A percentile compares a stretch with the other conserved stretches of the same genome.
These are phyloP conservation scores for Aspergillus quadricinctus DNA, from an alignment of 2,329 filamentous ascomycete species.

Conservation along the genomic window DNA sequence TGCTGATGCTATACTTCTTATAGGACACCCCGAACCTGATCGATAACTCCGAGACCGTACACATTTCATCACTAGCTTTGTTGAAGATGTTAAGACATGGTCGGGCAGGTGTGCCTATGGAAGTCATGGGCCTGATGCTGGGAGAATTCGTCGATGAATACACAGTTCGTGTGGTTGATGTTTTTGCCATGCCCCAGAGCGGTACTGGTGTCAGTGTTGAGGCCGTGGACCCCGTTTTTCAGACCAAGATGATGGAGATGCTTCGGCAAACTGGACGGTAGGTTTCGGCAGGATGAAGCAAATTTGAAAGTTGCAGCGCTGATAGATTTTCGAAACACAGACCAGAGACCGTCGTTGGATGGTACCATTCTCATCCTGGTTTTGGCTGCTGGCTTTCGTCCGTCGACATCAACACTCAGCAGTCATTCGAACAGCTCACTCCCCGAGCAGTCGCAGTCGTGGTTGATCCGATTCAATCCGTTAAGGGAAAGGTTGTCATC, in stretches of 20 bases:
- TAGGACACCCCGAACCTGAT: constrained; percentile 89
- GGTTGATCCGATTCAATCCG: constrained; percentile 96
- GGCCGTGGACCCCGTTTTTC: constrained; percentile 96
- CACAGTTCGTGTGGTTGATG: constrained; percentile 95
- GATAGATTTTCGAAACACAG: constrained; percentile 43
- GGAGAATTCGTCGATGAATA: constrained; percentile 99
- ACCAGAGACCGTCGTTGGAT: constrained; percentile 94
- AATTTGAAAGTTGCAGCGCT: constrained; percentile 24
- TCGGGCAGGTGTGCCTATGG: constrained; percentile 96
- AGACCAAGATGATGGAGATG: constrained; percentile 99
- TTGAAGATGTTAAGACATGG: constrained; percentile 99
- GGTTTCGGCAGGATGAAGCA: not conserved
- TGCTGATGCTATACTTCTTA: constrained; percentile 6
- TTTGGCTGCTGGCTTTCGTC: constrained; percentile 99
- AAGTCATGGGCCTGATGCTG: constrained; percentile 99
- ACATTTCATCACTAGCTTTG: constrained; percentile 94
- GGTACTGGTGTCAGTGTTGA: constrained; percentile 98
- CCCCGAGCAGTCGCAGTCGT: constrained; percentile 96
- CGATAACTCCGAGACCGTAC: constrained; percentile 98
- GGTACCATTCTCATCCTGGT: constrained; percentile 99
- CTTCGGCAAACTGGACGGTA: constrained; percentile 92
- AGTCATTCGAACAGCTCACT: constrained; percentile 98
- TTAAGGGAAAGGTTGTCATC: constrained; percentile 99
- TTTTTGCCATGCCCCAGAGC: constrained; percentile 98
- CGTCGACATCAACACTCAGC: constrained; percentile 99